These are phyloP conservation scores for Xylaria hypoxylon DNA, from an alignment of 2,329 filamentous ascomycete genomes.

Conservation along the genomic window DNA sequence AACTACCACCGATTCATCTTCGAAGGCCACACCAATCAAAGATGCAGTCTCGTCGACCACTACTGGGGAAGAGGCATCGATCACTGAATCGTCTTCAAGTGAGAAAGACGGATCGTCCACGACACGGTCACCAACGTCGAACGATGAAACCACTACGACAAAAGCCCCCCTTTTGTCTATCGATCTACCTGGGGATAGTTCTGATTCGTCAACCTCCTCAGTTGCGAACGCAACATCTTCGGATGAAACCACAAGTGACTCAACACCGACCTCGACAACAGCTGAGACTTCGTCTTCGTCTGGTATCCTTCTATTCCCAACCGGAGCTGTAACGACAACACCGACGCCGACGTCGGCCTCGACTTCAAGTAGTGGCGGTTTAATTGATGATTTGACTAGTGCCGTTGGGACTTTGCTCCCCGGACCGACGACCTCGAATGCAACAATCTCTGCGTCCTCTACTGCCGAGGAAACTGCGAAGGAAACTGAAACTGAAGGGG, in stretches of 20 bases:
- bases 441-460: conserved; percentile 15
- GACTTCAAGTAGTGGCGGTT: conserved; percentile 40
- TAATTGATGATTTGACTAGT: conserved; percentile 41
- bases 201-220: conserved; percentile 22
- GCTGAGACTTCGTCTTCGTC: conserved; percentile 39
- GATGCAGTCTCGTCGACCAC: conserved; percentile 20
- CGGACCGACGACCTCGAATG: conserved; percentile 23
- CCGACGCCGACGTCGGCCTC: conserved; percentile 28
- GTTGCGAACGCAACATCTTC: conserved; percentile 33
- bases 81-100: conserved; percentile 25
- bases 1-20: neutral
- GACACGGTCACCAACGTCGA: conserved; percentile 18
- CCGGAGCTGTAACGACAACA: conserved; percentile 44
- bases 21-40: conserved; percentile 3
- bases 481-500: conserved; percentile 11
- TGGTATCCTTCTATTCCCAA: conserved; percentile 47
- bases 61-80: neutral
- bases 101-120: conserved; percentile 35
- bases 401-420: conserved; percentile 25
- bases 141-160: conserved; percentile 34
- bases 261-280: neutral
- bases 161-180: conserved; percentile 37
- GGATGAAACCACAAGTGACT: conserved; percentile 14
- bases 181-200: conserved; percentile 25
- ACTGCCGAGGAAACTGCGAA: conserved; percentile 13